Evolutionary conservation across 2,329 filamentous ascomycete genomes (phyloP).

Genomic region (Pochonia chlamydosporia): DNA sequence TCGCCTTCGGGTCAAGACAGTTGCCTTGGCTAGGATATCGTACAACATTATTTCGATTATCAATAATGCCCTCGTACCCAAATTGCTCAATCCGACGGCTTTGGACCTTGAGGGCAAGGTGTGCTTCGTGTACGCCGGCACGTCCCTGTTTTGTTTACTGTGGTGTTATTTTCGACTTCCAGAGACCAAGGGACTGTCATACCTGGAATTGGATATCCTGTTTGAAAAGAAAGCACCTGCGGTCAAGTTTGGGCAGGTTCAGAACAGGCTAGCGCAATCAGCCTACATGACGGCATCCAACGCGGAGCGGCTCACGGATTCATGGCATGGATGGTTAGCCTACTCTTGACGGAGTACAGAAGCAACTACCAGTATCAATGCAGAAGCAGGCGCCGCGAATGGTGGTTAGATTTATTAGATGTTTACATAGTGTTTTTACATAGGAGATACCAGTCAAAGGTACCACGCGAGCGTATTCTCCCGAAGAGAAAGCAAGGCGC

Average conservation of each 20-base stretch:
- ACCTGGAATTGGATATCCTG: constrained; percentile 21
- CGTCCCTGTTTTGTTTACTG: constrained; percentile 14
- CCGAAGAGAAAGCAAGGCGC: no score
- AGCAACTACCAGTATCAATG: no score
- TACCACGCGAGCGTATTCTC: no score
- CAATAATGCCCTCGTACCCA: constrained; percentile 21
- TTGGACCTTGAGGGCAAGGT: constrained; percentile 20
- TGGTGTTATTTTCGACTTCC: constrained; percentile 23
- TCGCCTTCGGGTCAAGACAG: constrained; percentile 32
- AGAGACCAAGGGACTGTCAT: constrained; percentile 20
- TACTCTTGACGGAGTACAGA: constrained; percentile 11
- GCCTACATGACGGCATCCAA: constrained; percentile 15
- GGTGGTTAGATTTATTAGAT: no score
- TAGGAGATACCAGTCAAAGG: no score
- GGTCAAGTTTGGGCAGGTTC: constrained; percentile 24
- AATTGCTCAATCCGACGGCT: constrained; percentile 21
- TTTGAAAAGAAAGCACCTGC: constrained; percentile 22
- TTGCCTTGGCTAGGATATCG: constrained; percentile 29
- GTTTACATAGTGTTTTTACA: no score
- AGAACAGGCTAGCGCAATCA: constrained; percentile 15
- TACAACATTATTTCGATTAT: constrained; percentile 18
- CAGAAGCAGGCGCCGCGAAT: no score
- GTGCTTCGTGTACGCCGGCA: constrained; percentile 18
- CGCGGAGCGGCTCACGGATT: constrained; percentile 14
- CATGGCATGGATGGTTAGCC: constrained; percentile 20